These are phyloP conservation scores for Crepidotus variabilis DNA, from an alignment of 768 basidiomycete species.

Conservation along the genomic window DNA sequence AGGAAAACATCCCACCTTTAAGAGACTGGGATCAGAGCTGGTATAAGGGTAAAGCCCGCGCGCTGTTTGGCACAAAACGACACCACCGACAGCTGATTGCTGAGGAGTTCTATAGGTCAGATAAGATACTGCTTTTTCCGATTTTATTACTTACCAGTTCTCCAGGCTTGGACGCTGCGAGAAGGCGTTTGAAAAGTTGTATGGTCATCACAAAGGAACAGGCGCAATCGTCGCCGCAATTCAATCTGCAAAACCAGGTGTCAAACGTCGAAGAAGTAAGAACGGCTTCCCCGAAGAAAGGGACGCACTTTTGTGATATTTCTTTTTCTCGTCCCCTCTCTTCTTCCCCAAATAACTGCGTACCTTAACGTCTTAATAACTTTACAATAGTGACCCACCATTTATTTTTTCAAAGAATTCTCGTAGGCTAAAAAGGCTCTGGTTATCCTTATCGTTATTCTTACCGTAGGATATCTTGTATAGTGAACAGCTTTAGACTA, in stretches of 20 bases:
- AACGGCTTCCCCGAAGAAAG: background rate
- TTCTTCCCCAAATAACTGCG: too few species aligned
- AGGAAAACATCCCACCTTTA: conserved; percentile 14
- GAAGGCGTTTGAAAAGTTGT: background rate
- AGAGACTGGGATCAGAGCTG: conserved; percentile 25
- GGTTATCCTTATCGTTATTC: too few species aligned
- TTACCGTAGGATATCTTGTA: too few species aligned
- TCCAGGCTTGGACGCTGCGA: conserved; percentile 12
- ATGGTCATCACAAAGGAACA: background rate
- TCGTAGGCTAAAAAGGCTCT: too few species aligned
- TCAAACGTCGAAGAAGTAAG: background rate
- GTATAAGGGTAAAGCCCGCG: conserved; percentile 20
- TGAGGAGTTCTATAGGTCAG: conserved; percentile 20
- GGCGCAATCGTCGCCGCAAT: background rate
- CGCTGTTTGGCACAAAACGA: conserved; percentile 14
- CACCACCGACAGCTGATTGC: conserved; percentile 16
- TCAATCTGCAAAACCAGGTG: background rate
- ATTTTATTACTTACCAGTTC: background rate
- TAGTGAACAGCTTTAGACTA: too few species aligned
- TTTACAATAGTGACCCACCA: too few species aligned
- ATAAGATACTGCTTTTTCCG: background rate
- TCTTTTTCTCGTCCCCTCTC: too few species aligned
- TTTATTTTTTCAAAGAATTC: too few species aligned
- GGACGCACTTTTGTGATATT: too few species aligned
- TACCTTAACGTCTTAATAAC: too few species aligned